A percentile compares a stretch with the other conserved stretches of the same genome.
Conservation (phyloP, 768 basidiomycete species). For the Plicaturopsis crispa region DNA sequence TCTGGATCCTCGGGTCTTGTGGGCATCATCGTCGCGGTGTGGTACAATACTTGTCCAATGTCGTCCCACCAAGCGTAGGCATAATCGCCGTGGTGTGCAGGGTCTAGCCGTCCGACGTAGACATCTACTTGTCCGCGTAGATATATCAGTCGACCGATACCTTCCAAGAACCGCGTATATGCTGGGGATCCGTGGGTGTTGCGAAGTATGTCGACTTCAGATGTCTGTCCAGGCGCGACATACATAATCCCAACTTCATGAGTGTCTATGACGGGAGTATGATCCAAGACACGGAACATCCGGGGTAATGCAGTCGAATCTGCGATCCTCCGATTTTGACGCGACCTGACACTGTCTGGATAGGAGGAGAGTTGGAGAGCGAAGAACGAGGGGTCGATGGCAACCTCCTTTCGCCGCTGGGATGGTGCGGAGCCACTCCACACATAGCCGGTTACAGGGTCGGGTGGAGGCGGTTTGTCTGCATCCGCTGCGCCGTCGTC, state of each 20-base stretch:
- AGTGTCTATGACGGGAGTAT: conserved; percentile 91
- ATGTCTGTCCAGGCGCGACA: conserved; percentile 83
- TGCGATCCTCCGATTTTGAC: conserved; percentile 27
- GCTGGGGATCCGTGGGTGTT: conserved; percentile 93
- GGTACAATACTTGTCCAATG: conserved; percentile 90
- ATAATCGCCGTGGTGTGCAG: conserved; percentile 91
- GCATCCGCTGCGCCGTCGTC: conserved; percentile 15
- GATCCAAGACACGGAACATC: conserved; percentile 65
- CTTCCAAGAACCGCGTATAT: conserved; percentile 88
- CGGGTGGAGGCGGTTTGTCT: conserved; percentile 35
- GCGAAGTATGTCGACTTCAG: conserved; percentile 78
- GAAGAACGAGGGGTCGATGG: conserved; percentile 79
- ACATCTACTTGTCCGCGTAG: conserved; percentile 87
- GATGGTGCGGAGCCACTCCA: conserved; percentile 86
- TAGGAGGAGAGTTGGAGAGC: conserved; percentile 81
- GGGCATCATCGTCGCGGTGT: conserved; percentile 97
- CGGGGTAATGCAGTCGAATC: conserved; percentile 45
- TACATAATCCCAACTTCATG: conserved; percentile 97
- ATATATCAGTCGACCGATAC: conserved; percentile 82
- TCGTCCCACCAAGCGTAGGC: conserved; percentile 99
- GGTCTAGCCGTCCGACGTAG: conserved; percentile 86
- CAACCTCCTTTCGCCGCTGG: conserved; percentile 80
- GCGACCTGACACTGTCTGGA: conserved; percentile 43
- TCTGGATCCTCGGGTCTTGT: conserved; percentile 58
- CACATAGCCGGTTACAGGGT: conserved; percentile 78